Percentiles rank a stretch among this genome's conserved stretches.
These are phyloP conservation scores for Buxus sempervirens DNA, from an alignment of 164 flowering plant genomes.

Conservation along the genomic window DNA sequence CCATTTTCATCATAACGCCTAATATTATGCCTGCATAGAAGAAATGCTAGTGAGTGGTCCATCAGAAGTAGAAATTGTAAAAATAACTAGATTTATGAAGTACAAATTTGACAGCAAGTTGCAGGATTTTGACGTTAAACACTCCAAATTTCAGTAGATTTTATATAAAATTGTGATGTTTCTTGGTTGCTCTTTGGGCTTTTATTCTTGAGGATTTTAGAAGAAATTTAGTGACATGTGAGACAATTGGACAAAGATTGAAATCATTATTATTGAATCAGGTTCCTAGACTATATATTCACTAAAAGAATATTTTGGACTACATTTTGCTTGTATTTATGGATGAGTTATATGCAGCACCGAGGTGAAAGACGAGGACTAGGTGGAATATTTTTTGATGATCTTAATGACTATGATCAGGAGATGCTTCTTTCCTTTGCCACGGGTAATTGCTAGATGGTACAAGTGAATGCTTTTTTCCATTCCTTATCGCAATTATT, in stretches of 20 bases:
- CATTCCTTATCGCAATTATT: neutral
- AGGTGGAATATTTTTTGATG: conserved; percentile 97
- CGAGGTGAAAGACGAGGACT: conserved; percentile 93
- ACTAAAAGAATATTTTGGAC: conserved; percentile 23
- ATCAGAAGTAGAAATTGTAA: no score
- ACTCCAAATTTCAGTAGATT: no score
- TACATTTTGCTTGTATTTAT: conserved; percentile 9
- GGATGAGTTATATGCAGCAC: conserved; percentile 53
- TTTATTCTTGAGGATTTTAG: no score
- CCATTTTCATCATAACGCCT: no score
- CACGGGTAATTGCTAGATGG: conserved; percentile 52
- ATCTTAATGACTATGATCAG: conserved; percentile 89
- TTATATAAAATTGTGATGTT: no score
- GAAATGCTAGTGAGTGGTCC: no score
- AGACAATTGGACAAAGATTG: conserved; percentile 48
- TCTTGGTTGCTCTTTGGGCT: no score
- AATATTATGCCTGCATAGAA: no score
- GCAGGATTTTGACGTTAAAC: conserved; percentile 90
- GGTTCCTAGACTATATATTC: neutral
- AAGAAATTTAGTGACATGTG: no score
- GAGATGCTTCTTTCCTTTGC: conserved; percentile 96
- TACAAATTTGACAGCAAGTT: no score
- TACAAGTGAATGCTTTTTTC: conserved; percentile 18
- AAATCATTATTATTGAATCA: neutral
- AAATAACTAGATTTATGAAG: no score